phyloP scores from a whole-genome alignment of 2,329 filamentous ascomycete species.

The Colletotrichum orbiculare region DNA sequence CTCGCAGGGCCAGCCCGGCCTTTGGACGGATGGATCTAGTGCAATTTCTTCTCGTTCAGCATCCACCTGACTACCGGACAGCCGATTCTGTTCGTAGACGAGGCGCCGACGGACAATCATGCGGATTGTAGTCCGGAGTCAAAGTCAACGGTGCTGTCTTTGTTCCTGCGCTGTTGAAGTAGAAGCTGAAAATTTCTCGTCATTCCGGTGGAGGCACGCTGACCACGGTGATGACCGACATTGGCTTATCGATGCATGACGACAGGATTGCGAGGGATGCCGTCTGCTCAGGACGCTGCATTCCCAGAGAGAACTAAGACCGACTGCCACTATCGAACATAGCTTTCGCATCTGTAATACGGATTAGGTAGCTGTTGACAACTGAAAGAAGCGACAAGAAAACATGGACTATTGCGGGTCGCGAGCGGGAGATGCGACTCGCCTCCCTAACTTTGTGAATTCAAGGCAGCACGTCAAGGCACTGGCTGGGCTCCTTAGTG shows the following conservation, averaged over 20 bases:
- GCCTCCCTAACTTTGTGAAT: background rate
- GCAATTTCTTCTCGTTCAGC: conserved; percentile 12
- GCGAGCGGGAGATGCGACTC: no score
- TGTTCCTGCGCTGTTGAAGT: no score
- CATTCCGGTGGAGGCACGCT: conserved; percentile 19
- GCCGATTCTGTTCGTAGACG: no score
- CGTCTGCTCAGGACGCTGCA: background rate
- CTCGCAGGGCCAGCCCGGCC: conserved; percentile 4
- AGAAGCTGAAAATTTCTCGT: conserved; percentile 9
- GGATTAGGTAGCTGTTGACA: background rate
- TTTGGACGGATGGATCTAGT: conserved; percentile 18
- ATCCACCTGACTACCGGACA: background rate
- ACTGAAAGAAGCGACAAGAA: background rate
- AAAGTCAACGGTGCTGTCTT: no score
- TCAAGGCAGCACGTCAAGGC: background rate
- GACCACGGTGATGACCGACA: conserved; percentile 17
- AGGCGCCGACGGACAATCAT: background rate
- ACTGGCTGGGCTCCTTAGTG: conserved; percentile 1
- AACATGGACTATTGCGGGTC: no score
- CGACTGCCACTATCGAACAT: no score
- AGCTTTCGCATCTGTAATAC: no score
- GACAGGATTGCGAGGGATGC: background rate
- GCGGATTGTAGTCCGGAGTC: conserved; percentile 1
- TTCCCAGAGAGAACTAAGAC: no score
- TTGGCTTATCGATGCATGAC: conserved; percentile 5